Conservation (phyloP, 768 basidiomycete genomes). For the Lactarius sp. region DNA sequence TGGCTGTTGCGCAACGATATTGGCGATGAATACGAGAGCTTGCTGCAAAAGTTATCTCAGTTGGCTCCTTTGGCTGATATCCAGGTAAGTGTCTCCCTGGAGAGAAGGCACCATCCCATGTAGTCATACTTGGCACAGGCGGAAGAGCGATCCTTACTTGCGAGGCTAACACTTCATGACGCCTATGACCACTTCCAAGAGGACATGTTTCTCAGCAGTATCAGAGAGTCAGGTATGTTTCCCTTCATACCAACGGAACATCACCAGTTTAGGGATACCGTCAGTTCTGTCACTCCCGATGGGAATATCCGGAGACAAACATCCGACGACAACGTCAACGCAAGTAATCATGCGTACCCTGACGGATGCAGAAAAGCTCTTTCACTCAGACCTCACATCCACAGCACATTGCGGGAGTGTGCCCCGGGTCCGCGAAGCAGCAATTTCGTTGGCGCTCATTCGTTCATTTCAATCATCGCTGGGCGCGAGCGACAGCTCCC, state of each 20-base stretch:
- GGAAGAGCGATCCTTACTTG: constrained; percentile 70
- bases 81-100: constrained; percentile 40
- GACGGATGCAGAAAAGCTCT: constrained; percentile 61
- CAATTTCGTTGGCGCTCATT: constrained; percentile 64
- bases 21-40: constrained; percentile 44
- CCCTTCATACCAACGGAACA: neutral
- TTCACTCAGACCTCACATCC: constrained; percentile 58
- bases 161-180: constrained; percentile 70
- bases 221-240: constrained; percentile 82
- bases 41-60: constrained; percentile 54
- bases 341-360: constrained; percentile 59
- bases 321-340: constrained; percentile 39
- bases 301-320: constrained; percentile 55
- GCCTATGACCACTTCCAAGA: constrained; percentile 73
- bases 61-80: constrained; percentile 53
- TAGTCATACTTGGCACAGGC: constrained; percentile 41
- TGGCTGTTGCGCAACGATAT: constrained; percentile 61
- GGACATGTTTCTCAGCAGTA: constrained; percentile 86
- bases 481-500: constrained; percentile 50
- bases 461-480: constrained; percentile 76
- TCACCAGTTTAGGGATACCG: neutral
- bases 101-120: neutral
- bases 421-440: constrained; percentile 67
- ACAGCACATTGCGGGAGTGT: constrained; percentile 58
- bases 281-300: constrained; percentile 81